Conservation (phyloP, 768 basidiomycete species). For the Harrya chromipes region DNA sequence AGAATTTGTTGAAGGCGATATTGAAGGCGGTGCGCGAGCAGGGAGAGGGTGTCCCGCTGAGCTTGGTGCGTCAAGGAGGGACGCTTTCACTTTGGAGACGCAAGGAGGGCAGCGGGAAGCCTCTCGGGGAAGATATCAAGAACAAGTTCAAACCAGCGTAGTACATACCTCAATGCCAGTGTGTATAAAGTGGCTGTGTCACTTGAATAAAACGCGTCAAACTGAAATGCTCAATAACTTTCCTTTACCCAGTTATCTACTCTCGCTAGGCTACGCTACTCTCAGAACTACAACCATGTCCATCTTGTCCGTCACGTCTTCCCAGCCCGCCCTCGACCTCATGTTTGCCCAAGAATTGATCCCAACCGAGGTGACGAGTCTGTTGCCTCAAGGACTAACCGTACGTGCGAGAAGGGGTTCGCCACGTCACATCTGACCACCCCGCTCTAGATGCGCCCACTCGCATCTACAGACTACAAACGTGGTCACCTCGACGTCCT, state of each 20-base stretch:
- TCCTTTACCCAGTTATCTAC: too few relatives aligned
- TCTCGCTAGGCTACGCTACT: too few relatives aligned
- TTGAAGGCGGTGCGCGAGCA: conserved; percentile 47
- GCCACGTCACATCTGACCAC: not conserved
- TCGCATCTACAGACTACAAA: conserved; percentile 78
- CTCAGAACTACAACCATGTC: not conserved
- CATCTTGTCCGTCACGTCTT: conserved; percentile 33
- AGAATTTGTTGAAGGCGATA: conserved; percentile 35
- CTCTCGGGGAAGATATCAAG: conserved; percentile 18
- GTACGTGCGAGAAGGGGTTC: conserved; percentile 1
- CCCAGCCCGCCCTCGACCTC: conserved; percentile 69
- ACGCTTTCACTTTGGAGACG: conserved; percentile 51
- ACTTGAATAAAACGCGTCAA: too few relatives aligned
- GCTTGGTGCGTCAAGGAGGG: conserved; percentile 47
- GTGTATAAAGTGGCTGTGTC: too few relatives aligned
- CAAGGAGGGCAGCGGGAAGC: conserved; percentile 25
- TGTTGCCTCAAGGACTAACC: conserved; percentile 50
- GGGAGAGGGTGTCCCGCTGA: conserved; percentile 51
- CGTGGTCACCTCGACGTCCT: conserved; percentile 86
- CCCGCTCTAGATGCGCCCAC: conserved; percentile 75
- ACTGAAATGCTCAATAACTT: not conserved
- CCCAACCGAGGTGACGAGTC: conserved; percentile 55
- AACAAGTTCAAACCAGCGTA: conserved; percentile 15
- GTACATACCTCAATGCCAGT: too few relatives aligned
- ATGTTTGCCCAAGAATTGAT: conserved; percentile 74